Percentiles rank a stretch among this genome's conserved stretches.
Conservation (phyloP, 345 rosid species). For the Rhodomyrtus tomentosa region DNA sequence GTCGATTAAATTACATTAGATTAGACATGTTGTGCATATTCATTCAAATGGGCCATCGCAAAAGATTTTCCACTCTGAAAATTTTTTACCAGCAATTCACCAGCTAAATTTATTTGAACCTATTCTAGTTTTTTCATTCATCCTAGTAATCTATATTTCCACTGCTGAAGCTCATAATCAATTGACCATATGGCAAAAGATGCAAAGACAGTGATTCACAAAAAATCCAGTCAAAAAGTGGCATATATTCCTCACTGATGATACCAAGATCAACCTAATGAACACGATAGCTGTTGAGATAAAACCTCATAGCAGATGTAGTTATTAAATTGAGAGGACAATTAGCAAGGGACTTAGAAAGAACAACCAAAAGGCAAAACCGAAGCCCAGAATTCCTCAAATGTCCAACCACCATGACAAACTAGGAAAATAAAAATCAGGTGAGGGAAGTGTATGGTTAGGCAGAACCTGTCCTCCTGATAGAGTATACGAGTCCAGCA, state of each 20-base stretch:
- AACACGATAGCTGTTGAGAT: neutral
- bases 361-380: neutral
- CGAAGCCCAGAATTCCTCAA: neutral
- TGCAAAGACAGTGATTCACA: neutral
- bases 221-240: neutral
- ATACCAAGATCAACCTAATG: neutral
- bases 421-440: neutral
- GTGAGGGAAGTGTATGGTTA: neutral
- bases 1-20: neutral
- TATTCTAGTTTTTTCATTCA: neutral
- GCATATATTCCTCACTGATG: neutral
- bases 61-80: neutral
- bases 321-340: neutral
- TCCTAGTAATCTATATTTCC: neutral
- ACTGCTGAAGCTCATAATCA: neutral
- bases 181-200: neutral
- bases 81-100: neutral
- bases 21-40: neutral
- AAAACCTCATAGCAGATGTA: neutral
- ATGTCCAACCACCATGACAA: neutral
- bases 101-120: neutral
- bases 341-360: neutral
- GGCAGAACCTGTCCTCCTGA: slow-evolving; percentile 61
- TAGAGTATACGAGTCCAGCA: slow-evolving; percentile 76
- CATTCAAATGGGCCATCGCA: neutral